A percentile compares a stretch with the other conserved stretches of the same genome.
These are phyloP conservation scores for Morella rubra DNA, from an alignment of 306 rosid genomes.

Conservation along the genomic window DNA sequence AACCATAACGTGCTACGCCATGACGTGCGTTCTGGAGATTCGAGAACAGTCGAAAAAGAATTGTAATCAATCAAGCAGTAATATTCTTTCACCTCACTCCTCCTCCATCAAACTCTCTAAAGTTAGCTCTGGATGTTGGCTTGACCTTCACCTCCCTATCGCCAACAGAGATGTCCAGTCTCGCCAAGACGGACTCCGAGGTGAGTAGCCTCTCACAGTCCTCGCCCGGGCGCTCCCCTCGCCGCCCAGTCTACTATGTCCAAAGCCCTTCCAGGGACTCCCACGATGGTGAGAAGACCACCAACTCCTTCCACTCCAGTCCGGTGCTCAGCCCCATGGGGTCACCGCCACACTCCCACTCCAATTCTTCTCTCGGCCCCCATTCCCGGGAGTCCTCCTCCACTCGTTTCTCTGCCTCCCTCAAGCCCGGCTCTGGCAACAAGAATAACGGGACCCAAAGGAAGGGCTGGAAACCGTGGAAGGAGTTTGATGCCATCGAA, in stretches of 20 bases:
- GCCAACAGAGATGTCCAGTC: constrained; percentile 36
- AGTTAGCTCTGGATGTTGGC: background rate
- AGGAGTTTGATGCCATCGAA: constrained; percentile 64
- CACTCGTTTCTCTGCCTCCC: constrained; percentile 75
- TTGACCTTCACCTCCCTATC: background rate
- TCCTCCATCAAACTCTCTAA: background rate
- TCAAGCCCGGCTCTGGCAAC: constrained; percentile 36
- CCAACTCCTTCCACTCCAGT: constrained; percentile 77
- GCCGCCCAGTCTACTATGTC: constrained; percentile 66
- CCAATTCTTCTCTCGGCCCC: constrained; percentile 84
- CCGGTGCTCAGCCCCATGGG: constrained; percentile 84
- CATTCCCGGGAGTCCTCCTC: constrained; percentile 91
- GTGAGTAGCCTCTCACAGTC: constrained; percentile 78
- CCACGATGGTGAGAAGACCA: constrained; percentile 84
- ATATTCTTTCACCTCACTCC: background rate
- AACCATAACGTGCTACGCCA: constrained; percentile 31
- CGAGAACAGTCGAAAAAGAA: background rate
- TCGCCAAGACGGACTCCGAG: constrained; percentile 86
- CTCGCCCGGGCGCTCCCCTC: constrained; percentile 71
- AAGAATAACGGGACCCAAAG: constrained; percentile 33
- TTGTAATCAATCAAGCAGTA: background rate
- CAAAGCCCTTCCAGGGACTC: constrained; percentile 90
- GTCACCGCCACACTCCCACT: constrained; percentile 91
- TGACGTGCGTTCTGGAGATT: constrained; percentile 43
- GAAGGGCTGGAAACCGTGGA: constrained; percentile 61